Evolutionary conservation across 202 grass and related monocot genomes (phyloP).

Genomic region (Carex sylvatica): DNA sequence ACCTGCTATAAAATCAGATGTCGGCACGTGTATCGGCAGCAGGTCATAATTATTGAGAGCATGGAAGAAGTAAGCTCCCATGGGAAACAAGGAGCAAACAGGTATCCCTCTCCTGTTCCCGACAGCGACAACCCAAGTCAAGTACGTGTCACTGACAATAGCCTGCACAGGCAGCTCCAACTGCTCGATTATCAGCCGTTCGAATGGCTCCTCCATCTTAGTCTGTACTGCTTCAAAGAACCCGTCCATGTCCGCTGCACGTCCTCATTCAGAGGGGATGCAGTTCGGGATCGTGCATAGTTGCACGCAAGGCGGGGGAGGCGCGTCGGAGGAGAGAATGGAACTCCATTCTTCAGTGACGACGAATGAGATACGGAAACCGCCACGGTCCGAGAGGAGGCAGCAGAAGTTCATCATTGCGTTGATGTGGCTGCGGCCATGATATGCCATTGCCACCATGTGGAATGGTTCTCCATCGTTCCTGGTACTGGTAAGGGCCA

Average conservation of each 20-base stretch:
- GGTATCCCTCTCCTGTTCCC: conserved; percentile 56
- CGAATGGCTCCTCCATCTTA: conserved; percentile 66
- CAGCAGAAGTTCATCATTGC: conserved; percentile 62
- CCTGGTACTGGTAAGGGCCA: background rate
- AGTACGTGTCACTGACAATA: conserved; percentile 47
- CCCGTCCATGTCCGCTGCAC: conserved; percentile 47
- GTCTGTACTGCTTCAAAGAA: conserved; percentile 59
- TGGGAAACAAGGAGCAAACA: conserved; percentile 61
- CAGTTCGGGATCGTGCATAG: conserved; percentile 61
- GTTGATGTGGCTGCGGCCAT: conserved; percentile 71
- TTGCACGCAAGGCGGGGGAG: conserved; percentile 35
- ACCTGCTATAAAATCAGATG: conserved; percentile 22
- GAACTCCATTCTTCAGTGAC: conserved; percentile 76
- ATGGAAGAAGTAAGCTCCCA: conserved; percentile 43
- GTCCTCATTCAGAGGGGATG: conserved; percentile 66
- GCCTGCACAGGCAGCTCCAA: conserved; percentile 29
- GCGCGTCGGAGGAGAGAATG: conserved; percentile 29
- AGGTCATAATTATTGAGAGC: conserved; percentile 14
- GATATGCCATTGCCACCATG: conserved; percentile 56
- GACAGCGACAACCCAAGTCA: conserved; percentile 57
- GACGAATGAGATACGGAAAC: conserved; percentile 50
- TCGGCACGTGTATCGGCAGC: background rate
- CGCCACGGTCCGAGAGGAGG: conserved; percentile 45
- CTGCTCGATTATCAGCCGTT: conserved; percentile 45
- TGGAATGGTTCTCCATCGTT: conserved; percentile 28